Percentiles rank a stretch among this genome's conserved stretches.
Conservation (phyloP, 768 basidiomycete species). For the Trametes cubensis region DNA sequence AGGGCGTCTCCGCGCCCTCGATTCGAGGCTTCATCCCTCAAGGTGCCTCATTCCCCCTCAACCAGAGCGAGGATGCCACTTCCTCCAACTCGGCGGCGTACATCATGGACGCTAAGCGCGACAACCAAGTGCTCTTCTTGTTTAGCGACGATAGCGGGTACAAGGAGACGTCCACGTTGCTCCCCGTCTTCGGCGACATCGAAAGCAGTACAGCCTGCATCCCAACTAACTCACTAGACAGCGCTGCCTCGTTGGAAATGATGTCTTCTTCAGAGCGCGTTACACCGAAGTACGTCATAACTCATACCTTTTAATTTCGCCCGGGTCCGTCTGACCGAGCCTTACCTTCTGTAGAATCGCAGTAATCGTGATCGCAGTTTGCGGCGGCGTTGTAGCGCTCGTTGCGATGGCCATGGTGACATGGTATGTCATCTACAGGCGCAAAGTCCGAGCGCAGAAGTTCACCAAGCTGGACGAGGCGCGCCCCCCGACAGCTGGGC, state of each 20-base stretch:
- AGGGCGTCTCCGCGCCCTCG: constrained; percentile 41
- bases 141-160: constrained; percentile 45
- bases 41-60: constrained; percentile 31
- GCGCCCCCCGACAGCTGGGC: neutral
- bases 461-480: constrained; percentile 20
- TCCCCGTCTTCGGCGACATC: constrained; percentile 41
- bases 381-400: constrained; percentile 44
- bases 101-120: constrained; percentile 42
- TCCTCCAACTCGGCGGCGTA: constrained; percentile 45
- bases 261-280: neutral
- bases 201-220: constrained; percentile 34
- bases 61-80: constrained; percentile 26
- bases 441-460: constrained; percentile 34
- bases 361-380: constrained; percentile 46
- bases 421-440: constrained; percentile 46
- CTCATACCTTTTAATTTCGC: neutral
- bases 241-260: constrained; percentile 4
- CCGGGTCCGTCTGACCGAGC: neutral
- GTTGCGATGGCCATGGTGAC: constrained; percentile 46
- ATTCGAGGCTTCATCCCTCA: constrained; percentile 41
- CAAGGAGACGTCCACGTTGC: constrained; percentile 45
- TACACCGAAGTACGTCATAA: constrained; percentile 4
- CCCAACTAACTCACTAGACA: constrained; percentile 15
- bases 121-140: constrained; percentile 45
- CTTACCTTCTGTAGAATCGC: constrained; percentile 37